Conservation (phyloP, 2,329 filamentous ascomycete species). For the Nothophoma quercina region DNA sequence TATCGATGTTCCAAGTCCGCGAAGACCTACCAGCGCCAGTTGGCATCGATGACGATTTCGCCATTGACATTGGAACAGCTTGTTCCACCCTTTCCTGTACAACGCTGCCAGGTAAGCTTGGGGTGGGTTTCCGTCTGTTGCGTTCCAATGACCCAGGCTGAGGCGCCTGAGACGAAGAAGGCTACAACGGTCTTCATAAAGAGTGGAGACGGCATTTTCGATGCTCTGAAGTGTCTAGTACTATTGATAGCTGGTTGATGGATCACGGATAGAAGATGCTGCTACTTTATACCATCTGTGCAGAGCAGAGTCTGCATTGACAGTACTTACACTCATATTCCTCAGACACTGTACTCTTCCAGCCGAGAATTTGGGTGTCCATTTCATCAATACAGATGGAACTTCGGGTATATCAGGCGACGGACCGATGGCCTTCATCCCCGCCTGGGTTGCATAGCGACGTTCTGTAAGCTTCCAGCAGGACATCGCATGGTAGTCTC, state of each 20-base stretch:
- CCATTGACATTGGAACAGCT: slow-evolving; percentile 45
- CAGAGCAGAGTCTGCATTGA: neutral
- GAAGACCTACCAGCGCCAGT: slow-evolving; percentile 51
- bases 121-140: slow-evolving; percentile 51
- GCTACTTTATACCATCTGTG: neutral
- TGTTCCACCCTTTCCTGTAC: slow-evolving; percentile 44
- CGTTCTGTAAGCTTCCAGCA: neutral
- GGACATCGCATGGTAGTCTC: too few relatives aligned
- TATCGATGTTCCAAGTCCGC: neutral
- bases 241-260: slow-evolving; percentile 1
- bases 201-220: slow-evolving; percentile 32
- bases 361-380: neutral
- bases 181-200: slow-evolving; percentile 30
- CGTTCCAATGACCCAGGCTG: slow-evolving; percentile 27
- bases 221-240: slow-evolving; percentile 1
- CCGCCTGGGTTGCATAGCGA: slow-evolving; percentile 24
- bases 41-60: slow-evolving; percentile 51
- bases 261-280: neutral
- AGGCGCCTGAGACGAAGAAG: slow-evolving; percentile 35
- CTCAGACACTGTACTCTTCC: neutral
- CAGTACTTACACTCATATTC: neutral
- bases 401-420: slow-evolving; percentile 24
- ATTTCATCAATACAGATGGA: slow-evolving; percentile 11
- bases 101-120: slow-evolving; percentile 47
- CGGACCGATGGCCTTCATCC: slow-evolving; percentile 25